A percentile compares a stretch with the other conserved stretches of the same genome.
phyloP scores from a whole-genome alignment of 106 monocot genomes.

The Hemerocallis citrina region DNA sequence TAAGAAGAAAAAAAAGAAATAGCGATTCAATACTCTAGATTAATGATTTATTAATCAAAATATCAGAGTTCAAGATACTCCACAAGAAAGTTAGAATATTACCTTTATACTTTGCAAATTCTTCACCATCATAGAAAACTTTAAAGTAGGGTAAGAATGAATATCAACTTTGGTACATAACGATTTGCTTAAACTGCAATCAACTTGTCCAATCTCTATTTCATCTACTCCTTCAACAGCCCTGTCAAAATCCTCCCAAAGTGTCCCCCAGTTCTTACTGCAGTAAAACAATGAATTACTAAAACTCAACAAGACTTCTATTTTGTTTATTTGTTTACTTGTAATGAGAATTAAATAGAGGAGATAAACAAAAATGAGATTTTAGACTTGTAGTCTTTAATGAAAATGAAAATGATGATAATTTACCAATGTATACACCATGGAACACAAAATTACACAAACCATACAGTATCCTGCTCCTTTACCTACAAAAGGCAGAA shows the following conservation, averaged over 20 bases:
- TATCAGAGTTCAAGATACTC: neutral
- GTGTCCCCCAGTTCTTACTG: constrained; percentile 89
- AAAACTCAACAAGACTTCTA: too few relatives aligned
- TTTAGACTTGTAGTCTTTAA: too few relatives aligned
- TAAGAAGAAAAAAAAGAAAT: neutral
- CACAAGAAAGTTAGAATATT: neutral
- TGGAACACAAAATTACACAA: constrained; percentile 94
- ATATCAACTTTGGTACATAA: constrained; percentile 81
- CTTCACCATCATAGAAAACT: constrained; percentile 90
- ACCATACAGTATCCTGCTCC: constrained; percentile 94
- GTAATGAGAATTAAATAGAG: neutral
- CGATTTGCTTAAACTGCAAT: constrained; percentile 59
- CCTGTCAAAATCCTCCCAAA: constrained; percentile 88
- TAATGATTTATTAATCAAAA: neutral
- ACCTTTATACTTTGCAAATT: constrained; percentile 92
- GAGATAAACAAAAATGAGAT: neutral
- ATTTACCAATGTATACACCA: constrained; percentile 97
- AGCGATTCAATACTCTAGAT: neutral
- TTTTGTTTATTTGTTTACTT: too few relatives aligned
- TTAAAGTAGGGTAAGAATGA: constrained; percentile 96
- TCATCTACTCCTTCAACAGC: constrained; percentile 79
- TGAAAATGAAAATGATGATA: neutral
- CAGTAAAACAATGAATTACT: too few relatives aligned
- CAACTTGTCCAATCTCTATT: constrained; percentile 91
- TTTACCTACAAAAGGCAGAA: constrained; percentile 54